phyloP scores from a whole-genome alignment of 2,329 filamentous ascomycete genomes.

The Aspergillus glaucus region DNA sequence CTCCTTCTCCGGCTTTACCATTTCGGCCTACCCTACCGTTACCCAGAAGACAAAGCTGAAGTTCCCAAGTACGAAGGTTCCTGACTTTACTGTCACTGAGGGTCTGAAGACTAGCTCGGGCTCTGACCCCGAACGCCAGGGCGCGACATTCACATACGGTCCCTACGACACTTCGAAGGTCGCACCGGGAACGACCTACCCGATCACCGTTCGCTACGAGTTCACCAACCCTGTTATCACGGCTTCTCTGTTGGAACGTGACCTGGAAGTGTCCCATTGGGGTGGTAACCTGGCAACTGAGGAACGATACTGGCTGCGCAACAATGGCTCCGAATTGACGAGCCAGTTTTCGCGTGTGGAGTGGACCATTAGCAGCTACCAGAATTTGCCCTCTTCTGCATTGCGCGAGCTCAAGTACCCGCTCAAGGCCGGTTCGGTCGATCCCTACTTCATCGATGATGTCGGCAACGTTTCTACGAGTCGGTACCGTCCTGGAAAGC shows the following conservation, averaged over 20 bases:
- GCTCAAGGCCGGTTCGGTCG: slow-evolving; percentile 69
- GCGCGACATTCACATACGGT: slow-evolving; percentile 81
- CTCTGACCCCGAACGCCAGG: slow-evolving; percentile 72
- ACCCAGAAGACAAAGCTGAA: slow-evolving; percentile 99
- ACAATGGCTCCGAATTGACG: slow-evolving; percentile 74
- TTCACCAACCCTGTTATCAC: slow-evolving; percentile 89
- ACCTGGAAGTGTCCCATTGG: slow-evolving; percentile 96
- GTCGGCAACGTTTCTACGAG: slow-evolving; percentile 97
- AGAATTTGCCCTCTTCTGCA: slow-evolving; percentile 69
- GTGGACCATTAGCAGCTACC: slow-evolving; percentile 67
- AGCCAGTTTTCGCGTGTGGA: slow-evolving; percentile 69
- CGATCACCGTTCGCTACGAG: slow-evolving; percentile 80
- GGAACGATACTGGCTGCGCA: slow-evolving; percentile 82
- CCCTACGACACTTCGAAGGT: slow-evolving; percentile 67
- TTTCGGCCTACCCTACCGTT: slow-evolving; percentile 73
- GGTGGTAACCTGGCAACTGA: slow-evolving; percentile 93
- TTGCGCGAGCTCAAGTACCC: slow-evolving; percentile 77
- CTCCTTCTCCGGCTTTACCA: slow-evolving; percentile 76
- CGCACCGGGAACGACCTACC: slow-evolving; percentile 67
- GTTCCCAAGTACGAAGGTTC: slow-evolving; percentile 68
- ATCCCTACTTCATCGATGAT: slow-evolving; percentile 91
- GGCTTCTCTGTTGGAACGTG: slow-evolving; percentile 72
- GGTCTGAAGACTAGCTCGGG: slow-evolving; percentile 54
- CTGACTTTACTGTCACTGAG: slow-evolving; percentile 74
- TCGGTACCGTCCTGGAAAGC: slow-evolving; percentile 61